A percentile compares a stretch with the other conserved stretches of the same genome.
Evolutionary conservation across 768 basidiomycete species (phyloP).

Genomic region (Tulasnella sp.): DNA sequence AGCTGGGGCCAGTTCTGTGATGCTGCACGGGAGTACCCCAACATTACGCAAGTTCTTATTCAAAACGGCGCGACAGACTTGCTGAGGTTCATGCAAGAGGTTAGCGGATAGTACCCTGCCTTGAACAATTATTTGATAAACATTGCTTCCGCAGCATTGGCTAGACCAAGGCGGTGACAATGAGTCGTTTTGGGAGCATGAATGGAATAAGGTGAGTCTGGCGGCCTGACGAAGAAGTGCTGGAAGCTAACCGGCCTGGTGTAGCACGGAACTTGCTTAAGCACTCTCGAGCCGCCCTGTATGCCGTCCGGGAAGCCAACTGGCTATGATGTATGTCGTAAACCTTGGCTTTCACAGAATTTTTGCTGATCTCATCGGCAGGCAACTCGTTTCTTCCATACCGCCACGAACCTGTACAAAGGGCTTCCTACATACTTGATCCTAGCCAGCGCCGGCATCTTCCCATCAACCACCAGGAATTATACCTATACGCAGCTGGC

Average conservation of each 20-base stretch:
- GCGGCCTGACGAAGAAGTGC: background rate
- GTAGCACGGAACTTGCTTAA: constrained; percentile 25
- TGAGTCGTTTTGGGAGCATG: constrained; percentile 27
- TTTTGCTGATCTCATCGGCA: background rate
- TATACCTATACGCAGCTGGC: constrained; percentile 35
- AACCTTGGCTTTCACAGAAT: background rate
- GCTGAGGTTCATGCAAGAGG: constrained; percentile 23
- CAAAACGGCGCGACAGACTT: constrained; percentile 14
- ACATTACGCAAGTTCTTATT: constrained; percentile 23
- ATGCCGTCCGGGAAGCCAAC: constrained; percentile 19
- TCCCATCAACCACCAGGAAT: constrained; percentile 47
- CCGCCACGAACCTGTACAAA: constrained; percentile 48
- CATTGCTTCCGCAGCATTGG: constrained; percentile 1
- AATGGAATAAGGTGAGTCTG: constrained; percentile 20
- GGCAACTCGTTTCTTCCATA: constrained; percentile 8
- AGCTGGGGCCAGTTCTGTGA: constrained; percentile 26
- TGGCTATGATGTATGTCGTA: constrained; percentile 22
- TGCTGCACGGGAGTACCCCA: constrained; percentile 21
- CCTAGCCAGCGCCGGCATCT: constrained; percentile 62
- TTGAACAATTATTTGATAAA: background rate
- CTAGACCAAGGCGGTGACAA: constrained; percentile 22
- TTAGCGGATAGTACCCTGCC: background rate
- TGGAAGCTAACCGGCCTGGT: background rate
- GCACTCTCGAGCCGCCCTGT: constrained; percentile 25
- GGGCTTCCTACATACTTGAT: constrained; percentile 64